Evolutionary conservation across 179 eudicot genomes (phyloP), one percentile per base, ranked within the genome.

Genomic region (Patellifolia procumbens): DNA sequence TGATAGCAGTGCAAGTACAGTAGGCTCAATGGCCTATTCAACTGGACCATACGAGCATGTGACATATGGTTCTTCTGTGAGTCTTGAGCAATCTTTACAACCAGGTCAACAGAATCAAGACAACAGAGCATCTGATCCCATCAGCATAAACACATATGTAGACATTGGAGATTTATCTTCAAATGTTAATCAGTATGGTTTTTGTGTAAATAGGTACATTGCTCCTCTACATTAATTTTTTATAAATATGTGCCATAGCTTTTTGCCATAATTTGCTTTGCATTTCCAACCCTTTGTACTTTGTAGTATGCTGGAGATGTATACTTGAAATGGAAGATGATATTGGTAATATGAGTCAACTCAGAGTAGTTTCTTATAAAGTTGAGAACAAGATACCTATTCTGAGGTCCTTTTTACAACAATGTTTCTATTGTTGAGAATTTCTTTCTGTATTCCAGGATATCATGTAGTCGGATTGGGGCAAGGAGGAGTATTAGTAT

Each of bases 1-100:
- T 77, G 76, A 82, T 45, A 76, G 85, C 43, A 79, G 79, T 52
- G 64, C 82, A 37, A 81, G 82, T 63, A 84, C 87, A 69, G 70
- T 63, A 79, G 82, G 82, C 68, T 85, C 88, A 68, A 81, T 82
- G 81, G 81, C 75, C 53, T 86, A 71, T 59, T 78, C 89, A 13
- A 82, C 89, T 20, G 90, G 87, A 65, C 76, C 89, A 64, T 88
- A 83, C 52, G 88, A 88, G 80, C 91, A 85, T 76, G 84, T 86
- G 45, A 68, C 75, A 16, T 75, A 78, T 74, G 68, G 78, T 45
- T 77, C 86, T 72, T 68, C 83, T 43, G 46, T 16, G 22, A 84
- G 81, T 67, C 78, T 62, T 61, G 82, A 81, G 29, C 82, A 58
- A 59, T 68, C 83, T 76, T 53, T 80, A 42, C 76, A 70, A 58